A percentile compares a stretch with the other conserved stretches of the same genome.
phyloP scores from a whole-genome alignment of 2,329 filamentous ascomycete species.

The Aschersonia sp. region DNA sequence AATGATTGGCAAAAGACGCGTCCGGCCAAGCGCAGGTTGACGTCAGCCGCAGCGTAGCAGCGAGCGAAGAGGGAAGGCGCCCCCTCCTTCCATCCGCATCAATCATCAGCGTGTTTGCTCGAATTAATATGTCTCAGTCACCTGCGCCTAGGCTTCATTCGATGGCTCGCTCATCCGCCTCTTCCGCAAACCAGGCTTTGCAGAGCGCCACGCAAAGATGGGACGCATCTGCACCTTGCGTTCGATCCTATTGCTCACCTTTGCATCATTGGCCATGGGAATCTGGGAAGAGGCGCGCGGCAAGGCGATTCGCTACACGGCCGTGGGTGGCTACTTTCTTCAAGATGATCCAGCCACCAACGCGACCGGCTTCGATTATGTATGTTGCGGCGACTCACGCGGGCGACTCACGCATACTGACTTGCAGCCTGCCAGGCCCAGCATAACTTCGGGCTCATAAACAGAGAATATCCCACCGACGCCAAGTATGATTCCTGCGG shows the following conservation, averaged over 20 bases:
- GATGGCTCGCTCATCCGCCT: no score
- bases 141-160: no score
- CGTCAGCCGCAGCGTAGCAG: not conserved
- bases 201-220: no score
- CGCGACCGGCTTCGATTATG: conserved; percentile 47
- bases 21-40: not conserved
- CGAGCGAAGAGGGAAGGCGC: no score
- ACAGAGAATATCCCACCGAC: conserved; percentile 46
- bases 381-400: conserved; percentile 19
- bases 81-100: not conserved
- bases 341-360: conserved; percentile 46
- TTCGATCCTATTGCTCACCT: conserved; percentile 14
- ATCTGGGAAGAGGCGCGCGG: conserved; percentile 16
- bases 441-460: conserved; percentile 51
- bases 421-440: conserved; percentile 26
- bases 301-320: conserved; percentile 41
- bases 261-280: conserved; percentile 13
- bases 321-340: conserved; percentile 47
- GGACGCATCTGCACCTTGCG: conserved; percentile 5
- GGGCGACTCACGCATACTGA: not conserved
- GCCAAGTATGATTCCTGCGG: conserved; percentile 19
- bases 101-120: not conserved
- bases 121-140: conserved; percentile 8
- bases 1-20: not conserved
- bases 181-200: no score